Conservation (phyloP, 208 protist species). For the Trypanosoma cruzi region DNA sequence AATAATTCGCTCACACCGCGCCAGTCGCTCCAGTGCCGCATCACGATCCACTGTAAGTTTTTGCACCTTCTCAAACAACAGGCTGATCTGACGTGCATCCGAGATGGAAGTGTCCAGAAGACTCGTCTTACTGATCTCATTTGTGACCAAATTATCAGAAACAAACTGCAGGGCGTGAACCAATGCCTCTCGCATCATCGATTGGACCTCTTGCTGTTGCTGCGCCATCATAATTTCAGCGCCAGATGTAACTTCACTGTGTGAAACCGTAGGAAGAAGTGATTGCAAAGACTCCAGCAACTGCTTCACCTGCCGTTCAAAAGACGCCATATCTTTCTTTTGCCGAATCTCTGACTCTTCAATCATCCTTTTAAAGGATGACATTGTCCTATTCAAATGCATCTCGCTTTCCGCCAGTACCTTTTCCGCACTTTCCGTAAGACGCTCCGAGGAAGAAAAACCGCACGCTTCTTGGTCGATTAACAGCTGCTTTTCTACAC, state of each 20-base stretch:
- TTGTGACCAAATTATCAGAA: constrained; percentile 39
- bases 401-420: constrained; percentile 16
- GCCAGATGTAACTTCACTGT: background rate
- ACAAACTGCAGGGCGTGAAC: constrained; percentile 45
- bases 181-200: constrained; percentile 33
- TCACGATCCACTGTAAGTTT: constrained; percentile 52
- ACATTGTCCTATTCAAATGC: constrained; percentile 18
- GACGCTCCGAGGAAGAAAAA: background rate
- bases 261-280: constrained; percentile 2
- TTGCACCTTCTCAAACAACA: constrained; percentile 45
- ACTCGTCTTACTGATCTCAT: constrained; percentile 46
- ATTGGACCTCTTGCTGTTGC: constrained; percentile 13
- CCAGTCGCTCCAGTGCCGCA: constrained; percentile 34
- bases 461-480: background rate
- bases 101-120: constrained; percentile 65
- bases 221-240: background rate
- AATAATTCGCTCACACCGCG: constrained; percentile 55
- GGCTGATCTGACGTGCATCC: constrained; percentile 59
- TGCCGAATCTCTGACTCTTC: constrained; percentile 5
- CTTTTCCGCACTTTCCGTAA: background rate
- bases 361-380: constrained; percentile 22
- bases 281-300: constrained; percentile 25
- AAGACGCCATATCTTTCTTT: constrained; percentile 10
- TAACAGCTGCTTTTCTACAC: constrained; percentile 7
- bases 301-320: constrained; percentile 22